These are phyloP conservation scores for Beauveria brongniartii DNA, from an alignment of 2,329 filamentous ascomycete species.

Conservation along the genomic window DNA sequence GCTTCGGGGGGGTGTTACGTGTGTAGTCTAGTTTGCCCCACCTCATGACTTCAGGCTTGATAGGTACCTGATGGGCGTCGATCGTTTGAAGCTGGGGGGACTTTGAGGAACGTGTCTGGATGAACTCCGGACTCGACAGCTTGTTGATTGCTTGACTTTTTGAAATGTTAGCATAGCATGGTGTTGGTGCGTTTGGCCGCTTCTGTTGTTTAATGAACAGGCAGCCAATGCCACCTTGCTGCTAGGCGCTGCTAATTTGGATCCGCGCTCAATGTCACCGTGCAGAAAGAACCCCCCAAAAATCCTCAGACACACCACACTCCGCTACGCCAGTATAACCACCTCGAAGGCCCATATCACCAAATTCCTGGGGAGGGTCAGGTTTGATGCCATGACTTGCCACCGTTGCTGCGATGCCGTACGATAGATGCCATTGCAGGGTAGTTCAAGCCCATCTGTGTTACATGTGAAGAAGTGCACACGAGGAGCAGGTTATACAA, in stretches of 20 bases:
- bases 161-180: not conserved
- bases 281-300: too few species aligned
- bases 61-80: not conserved
- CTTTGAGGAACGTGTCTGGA: not conserved
- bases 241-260: too few species aligned
- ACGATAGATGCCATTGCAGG: not conserved
- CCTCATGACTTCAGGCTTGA: not conserved
- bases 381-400: too few species aligned
- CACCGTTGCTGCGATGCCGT: too few species aligned
- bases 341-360: too few species aligned
- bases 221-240: too few species aligned
- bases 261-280: too few species aligned
- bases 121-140: not conserved
- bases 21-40: not conserved
- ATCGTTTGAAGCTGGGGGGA: not conserved
- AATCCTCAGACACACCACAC: too few species aligned
- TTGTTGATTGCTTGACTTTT: not conserved
- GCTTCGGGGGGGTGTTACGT: not conserved
- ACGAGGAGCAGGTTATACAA: not conserved
- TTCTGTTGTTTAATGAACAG: too few species aligned
- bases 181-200: not conserved
- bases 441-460: not conserved
- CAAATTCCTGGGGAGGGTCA: too few species aligned
- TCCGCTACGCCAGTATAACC: too few species aligned
- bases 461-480: not conserved